Evolutionary conservation across 2,329 filamentous ascomycete genomes (phyloP).

Genomic region (Fusarium veterinarium): DNA sequence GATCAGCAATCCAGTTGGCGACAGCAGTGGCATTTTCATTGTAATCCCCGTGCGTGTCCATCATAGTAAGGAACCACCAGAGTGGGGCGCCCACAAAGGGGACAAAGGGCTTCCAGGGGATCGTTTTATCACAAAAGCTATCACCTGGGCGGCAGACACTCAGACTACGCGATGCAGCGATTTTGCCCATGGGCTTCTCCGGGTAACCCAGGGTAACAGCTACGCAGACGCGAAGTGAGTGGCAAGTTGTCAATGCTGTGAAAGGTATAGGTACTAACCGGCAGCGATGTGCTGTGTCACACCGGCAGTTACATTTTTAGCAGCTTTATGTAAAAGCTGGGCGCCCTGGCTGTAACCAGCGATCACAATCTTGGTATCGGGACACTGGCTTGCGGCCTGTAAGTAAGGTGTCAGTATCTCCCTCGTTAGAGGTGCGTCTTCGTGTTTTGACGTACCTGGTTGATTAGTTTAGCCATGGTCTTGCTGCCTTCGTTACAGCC

Average conservation of each 20-base stretch:
- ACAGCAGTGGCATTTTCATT: not conserved
- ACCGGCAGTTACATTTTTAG: not conserved
- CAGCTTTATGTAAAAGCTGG: not conserved
- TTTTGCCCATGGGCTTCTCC: not conserved
- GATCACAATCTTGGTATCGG: conserved; percentile 1
- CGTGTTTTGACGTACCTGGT: not conserved
- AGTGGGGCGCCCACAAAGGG: too few relatives aligned
- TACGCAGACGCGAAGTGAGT: not conserved
- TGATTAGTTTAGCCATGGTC: not conserved
- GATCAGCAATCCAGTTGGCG: not conserved
- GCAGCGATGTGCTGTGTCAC: not conserved
- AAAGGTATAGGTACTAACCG: not conserved
- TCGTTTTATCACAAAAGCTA: not conserved
- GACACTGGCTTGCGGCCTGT: not conserved
- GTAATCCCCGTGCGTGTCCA: too few relatives aligned
- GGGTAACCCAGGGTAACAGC: conserved; percentile 1
- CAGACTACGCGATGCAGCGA: not conserved
- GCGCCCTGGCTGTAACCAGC: not conserved
- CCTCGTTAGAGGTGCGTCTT: not conserved
- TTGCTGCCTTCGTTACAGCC: not conserved
- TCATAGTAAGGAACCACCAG: too few relatives aligned
- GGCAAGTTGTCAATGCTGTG: fast-evolving
- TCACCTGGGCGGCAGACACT: not conserved
- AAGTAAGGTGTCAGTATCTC: not conserved
- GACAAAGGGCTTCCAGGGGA: not conserved